A percentile compares a stretch with the other conserved stretches of the same genome.
These are phyloP conservation scores for Boletales sp. DNA, from an alignment of 768 basidiomycete genomes.

Conservation along the genomic window DNA sequence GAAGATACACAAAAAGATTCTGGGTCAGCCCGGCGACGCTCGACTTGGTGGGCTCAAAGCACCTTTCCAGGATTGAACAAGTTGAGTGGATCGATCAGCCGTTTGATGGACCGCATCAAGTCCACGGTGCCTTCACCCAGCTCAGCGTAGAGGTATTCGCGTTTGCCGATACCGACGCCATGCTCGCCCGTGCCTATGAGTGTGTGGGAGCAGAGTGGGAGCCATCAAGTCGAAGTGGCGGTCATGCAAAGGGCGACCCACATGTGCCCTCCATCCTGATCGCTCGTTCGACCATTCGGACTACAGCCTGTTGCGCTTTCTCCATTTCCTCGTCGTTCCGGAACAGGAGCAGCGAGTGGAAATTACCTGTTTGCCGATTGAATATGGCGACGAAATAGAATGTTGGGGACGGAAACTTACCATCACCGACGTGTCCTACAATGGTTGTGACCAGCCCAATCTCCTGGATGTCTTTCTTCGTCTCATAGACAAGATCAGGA, in stretches of 20 bases:
- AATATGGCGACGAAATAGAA: slow-evolving; percentile 8
- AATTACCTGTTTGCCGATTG: slow-evolving; percentile 36
- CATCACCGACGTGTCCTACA: slow-evolving; percentile 79
- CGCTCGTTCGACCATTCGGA: slow-evolving; percentile 63
- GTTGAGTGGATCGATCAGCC: slow-evolving; percentile 65
- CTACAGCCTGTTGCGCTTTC: slow-evolving; percentile 43
- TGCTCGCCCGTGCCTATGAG: slow-evolving; percentile 72
- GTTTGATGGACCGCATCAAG: slow-evolving; percentile 82
- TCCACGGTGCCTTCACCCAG: slow-evolving; percentile 79
- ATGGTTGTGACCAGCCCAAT: slow-evolving; percentile 59
- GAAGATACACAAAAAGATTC: neutral
- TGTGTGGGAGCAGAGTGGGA: neutral
- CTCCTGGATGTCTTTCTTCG: slow-evolving; percentile 62
- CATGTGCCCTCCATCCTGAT: slow-evolving; percentile 74
- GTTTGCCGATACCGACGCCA: slow-evolving; percentile 85
- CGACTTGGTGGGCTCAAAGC: too few species aligned
- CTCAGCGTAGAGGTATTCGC: slow-evolving; percentile 75
- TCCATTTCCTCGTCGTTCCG: slow-evolving; percentile 50
- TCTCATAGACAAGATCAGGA: slow-evolving; percentile 62
- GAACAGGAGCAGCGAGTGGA: slow-evolving; percentile 55
- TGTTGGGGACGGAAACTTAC: slow-evolving; percentile 32
- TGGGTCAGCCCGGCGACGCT: neutral
- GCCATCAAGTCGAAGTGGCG: neutral
- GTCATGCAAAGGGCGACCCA: slow-evolving; percentile 25
- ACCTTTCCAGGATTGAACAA: slow-evolving; percentile 88